These are phyloP conservation scores for Globisporangium paddicum DNA, from an alignment of 352 stramenopile genomes.

Conservation along the genomic window DNA sequence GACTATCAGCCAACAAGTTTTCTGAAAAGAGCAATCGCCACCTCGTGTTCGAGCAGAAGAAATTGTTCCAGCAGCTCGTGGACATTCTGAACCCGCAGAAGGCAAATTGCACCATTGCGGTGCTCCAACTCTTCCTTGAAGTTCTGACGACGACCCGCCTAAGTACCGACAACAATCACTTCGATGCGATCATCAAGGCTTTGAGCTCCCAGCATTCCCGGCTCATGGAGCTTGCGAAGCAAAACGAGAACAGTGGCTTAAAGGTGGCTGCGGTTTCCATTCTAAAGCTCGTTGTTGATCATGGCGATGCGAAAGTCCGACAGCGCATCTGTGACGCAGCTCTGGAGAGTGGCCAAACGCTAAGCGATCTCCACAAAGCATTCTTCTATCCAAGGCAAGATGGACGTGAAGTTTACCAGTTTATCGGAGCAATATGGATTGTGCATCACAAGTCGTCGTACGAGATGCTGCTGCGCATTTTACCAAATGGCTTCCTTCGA, in stretches of 20 bases:
- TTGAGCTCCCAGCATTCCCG: slow-evolving; percentile 42
- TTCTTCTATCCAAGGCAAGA: slow-evolving; percentile 61
- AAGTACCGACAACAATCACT: slow-evolving; percentile 75
- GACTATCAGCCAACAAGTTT: slow-evolving; percentile 28
- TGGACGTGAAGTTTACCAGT: slow-evolving; percentile 67
- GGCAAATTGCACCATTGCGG: slow-evolving; percentile 40
- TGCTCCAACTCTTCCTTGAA: slow-evolving; percentile 65
- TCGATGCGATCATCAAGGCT: slow-evolving; percentile 61
- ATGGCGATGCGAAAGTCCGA: slow-evolving; percentile 50
- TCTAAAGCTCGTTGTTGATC: slow-evolving; percentile 68
- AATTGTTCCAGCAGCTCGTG: slow-evolving; percentile 50
- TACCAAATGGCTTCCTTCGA: slow-evolving; percentile 71
- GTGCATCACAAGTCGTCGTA: slow-evolving; percentile 71
- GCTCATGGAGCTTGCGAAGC: slow-evolving; percentile 45
- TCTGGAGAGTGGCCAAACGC: slow-evolving; percentile 51
- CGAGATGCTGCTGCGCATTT: slow-evolving; percentile 54
- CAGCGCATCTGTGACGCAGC: slow-evolving; percentile 70
- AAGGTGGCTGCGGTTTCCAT: slow-evolving; percentile 51
- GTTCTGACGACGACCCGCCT: slow-evolving; percentile 49
- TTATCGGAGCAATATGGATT: slow-evolving; percentile 72
- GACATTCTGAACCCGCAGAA: slow-evolving; percentile 47
- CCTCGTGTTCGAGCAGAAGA: slow-evolving; percentile 61
- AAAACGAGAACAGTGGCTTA: slow-evolving; percentile 49
- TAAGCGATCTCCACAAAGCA: slow-evolving; percentile 55
- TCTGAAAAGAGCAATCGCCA: slow-evolving; percentile 53